Conservation (phyloP, 1,284 basidiomycete species). For the Papiliotrema nemorosa region DNA sequence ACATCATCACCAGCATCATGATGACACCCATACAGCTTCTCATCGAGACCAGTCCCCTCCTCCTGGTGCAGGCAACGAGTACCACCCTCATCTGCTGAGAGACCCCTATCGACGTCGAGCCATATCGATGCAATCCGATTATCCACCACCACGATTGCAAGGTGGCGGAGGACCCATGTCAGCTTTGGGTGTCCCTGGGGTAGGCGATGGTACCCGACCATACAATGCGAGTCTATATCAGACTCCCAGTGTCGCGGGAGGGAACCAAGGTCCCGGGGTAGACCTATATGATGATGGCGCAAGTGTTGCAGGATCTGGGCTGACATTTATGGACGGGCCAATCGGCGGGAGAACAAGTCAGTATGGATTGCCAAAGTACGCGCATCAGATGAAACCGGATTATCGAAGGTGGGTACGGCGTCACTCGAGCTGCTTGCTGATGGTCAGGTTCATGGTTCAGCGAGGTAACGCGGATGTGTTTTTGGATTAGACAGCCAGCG, state of each 20-base stretch:
- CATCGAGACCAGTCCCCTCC: too few relatives aligned
- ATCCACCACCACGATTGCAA: too few relatives aligned
- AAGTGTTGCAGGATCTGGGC: constrained; percentile 23
- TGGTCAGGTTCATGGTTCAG: constrained; percentile 28
- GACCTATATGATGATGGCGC: constrained; percentile 28
- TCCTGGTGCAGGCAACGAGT: too few relatives aligned
- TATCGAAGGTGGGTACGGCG: constrained; percentile 25
- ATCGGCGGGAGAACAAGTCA: constrained; percentile 60
- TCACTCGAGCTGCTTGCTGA: not conserved
- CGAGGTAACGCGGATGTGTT: constrained; percentile 38
- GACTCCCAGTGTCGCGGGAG: constrained; percentile 10
- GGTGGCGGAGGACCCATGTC: not conserved
- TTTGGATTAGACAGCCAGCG: too few relatives aligned
- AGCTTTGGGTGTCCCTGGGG: not conserved
- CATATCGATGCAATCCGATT: constrained; percentile 5
- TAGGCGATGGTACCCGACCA: too few relatives aligned
- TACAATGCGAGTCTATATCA: too few relatives aligned
- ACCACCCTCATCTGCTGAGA: not conserved
- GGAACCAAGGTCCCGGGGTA: constrained; percentile 1
- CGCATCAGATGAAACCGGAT: constrained; percentile 29
- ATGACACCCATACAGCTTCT: not conserved
- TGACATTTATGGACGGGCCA: constrained; percentile 50
- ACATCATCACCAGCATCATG: not conserved
- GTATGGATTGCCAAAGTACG: constrained; percentile 36
- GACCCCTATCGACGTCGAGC: constrained; percentile 5